These are phyloP conservation scores for Magnolia officinalis DNA, from an alignment of 164 flowering plant species.

Conservation along the genomic window DNA sequence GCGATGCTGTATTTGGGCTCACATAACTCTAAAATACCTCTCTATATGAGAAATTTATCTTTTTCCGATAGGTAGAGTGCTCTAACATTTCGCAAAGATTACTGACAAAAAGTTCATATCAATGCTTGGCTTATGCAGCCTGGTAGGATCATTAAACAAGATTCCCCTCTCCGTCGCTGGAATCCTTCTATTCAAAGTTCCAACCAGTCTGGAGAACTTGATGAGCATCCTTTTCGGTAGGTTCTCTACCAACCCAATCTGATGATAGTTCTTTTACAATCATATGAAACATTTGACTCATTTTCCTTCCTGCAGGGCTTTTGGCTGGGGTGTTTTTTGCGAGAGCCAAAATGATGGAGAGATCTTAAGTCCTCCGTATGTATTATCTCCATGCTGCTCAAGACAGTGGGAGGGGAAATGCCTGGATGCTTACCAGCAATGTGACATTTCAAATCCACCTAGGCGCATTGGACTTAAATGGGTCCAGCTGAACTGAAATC, in stretches of 20 bases:
- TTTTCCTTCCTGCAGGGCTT: constrained; percentile 47
- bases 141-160: constrained; percentile 94
- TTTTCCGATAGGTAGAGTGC: background rate
- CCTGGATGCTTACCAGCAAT: background rate
- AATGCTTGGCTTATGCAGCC: constrained; percentile 44
- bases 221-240: constrained; percentile 89
- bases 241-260: constrained; percentile 12
- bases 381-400: background rate
- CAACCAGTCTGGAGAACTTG: constrained; percentile 88
- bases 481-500: background rate
- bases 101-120: background rate
- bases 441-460: background rate
- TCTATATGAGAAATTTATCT: background rate
- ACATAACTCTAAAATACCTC: no score
- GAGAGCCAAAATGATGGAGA: constrained; percentile 70
- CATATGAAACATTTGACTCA: background rate
- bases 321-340: constrained; percentile 92
- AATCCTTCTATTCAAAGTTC: constrained; percentile 82
- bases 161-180: constrained; percentile 92
- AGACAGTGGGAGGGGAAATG: background rate
- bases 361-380: constrained; percentile 25
- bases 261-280: background rate
- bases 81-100: background rate
- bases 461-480: background rate
- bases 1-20: background rate